These are phyloP conservation scores for Modicella reniformis DNA, from an alignment of 371 early-diverging fungal species.

Conservation along the genomic window DNA sequence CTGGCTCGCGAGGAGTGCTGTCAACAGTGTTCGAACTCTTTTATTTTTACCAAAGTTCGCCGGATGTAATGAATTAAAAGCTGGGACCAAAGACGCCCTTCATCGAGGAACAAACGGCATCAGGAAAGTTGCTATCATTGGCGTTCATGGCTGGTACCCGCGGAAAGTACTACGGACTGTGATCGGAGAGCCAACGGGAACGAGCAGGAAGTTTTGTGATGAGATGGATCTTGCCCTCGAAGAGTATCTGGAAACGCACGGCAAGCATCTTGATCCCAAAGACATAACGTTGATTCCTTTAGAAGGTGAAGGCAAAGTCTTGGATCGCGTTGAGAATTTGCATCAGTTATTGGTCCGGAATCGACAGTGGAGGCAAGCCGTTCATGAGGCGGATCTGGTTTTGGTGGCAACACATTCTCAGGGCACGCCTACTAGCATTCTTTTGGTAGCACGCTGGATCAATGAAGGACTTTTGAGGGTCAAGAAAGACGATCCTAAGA, in stretches of 20 bases:
- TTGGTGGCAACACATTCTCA: conserved; percentile 91
- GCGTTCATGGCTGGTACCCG: conserved; percentile 94
- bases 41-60: conserved; percentile 13
- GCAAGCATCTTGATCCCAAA: conserved; percentile 61
- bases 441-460: conserved; percentile 78
- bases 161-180: conserved; percentile 72
- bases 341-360: conserved; percentile 68
- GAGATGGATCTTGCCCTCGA: conserved; percentile 79
- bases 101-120: conserved; percentile 41
- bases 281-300: conserved; percentile 82
- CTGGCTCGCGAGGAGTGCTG: conserved; percentile 31
- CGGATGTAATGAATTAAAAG: background rate
- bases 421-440: conserved; percentile 88
- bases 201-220: conserved; percentile 85
- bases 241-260: conserved; percentile 65
- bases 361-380: conserved; percentile 56
- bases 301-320: conserved; percentile 89
- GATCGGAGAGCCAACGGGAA: conserved; percentile 92
- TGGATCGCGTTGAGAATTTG: conserved; percentile 81
- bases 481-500: conserved; percentile 53
- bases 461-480: conserved; percentile 65
- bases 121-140: conserved; percentile 68
- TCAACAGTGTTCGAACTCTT: conserved; percentile 23
- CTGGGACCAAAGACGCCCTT: background rate
- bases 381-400: conserved; percentile 79